Conservation (phyloP, 2,329 filamentous ascomycete genomes). For the Bipolaris victoriae region DNA sequence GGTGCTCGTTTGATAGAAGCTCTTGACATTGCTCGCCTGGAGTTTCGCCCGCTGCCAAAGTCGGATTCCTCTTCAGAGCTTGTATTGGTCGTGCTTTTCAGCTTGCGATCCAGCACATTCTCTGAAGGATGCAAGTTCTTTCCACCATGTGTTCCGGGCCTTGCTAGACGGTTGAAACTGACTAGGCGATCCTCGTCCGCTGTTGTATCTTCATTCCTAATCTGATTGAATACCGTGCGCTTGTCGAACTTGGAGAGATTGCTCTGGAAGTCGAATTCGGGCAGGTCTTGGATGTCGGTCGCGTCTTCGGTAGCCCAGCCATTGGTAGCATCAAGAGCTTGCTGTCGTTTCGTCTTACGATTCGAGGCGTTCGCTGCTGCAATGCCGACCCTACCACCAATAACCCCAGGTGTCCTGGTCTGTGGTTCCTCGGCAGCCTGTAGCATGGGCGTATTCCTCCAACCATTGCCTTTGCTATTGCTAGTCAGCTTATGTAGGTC, state of each 20-base stretch:
- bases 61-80: conserved; percentile 48
- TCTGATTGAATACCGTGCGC: conserved; percentile 86
- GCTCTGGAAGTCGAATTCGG: conserved; percentile 91
- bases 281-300: conserved; percentile 89
- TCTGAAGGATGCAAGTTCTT: conserved; percentile 93
- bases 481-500: conserved; percentile 17
- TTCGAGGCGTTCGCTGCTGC: conserved; percentile 48
- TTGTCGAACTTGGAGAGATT: conserved; percentile 96
- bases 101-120: conserved; percentile 76
- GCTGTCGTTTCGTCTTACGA: conserved; percentile 55
- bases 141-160: conserved; percentile 64
- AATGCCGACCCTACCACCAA: conserved; percentile 46
- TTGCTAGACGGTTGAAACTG: conserved; percentile 75
- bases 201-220: conserved; percentile 83
- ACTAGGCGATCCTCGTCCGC: conserved; percentile 92
- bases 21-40: conserved; percentile 48
- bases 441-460: conserved; percentile 71
- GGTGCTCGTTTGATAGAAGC: conserved; percentile 48
- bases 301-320: conserved; percentile 97
- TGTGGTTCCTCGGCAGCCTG: conserved; percentile 61
- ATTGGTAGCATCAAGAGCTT: conserved; percentile 66
- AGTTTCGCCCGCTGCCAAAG: conserved; percentile 48
- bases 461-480: conserved; percentile 64
- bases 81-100: conserved; percentile 44
- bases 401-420: conserved; percentile 45